Percentiles rank a stretch among this genome's conserved stretches.
These are phyloP conservation scores for Orychophragmus violaceus DNA, from an alignment of 345 rosid genomes.

Conservation along the genomic window DNA sequence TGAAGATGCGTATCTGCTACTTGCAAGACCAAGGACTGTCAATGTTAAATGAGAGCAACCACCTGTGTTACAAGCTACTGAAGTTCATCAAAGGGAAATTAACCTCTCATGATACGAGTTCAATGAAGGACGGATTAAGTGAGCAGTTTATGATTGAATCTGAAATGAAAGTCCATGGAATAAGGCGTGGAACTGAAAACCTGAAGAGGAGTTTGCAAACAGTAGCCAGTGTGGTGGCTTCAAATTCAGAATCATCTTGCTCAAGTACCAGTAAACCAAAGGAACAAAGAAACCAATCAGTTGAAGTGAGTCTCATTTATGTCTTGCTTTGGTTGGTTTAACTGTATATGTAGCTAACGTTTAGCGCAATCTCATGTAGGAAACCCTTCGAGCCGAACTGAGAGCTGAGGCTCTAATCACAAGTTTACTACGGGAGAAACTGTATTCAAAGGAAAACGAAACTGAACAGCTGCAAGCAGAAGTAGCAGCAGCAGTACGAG, in stretches of 20 bases:
- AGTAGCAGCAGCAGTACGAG: slow-evolving; percentile 72
- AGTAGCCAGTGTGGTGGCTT: slow-evolving; percentile 38
- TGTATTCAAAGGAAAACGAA: slow-evolving; percentile 77
- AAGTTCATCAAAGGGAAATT: slow-evolving; percentile 53
- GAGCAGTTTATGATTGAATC: slow-evolving; percentile 66
- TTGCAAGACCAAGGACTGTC: slow-evolving; percentile 80
- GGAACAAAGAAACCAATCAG: slow-evolving; percentile 38
- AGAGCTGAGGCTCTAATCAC: slow-evolving; percentile 73
- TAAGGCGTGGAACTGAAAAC: slow-evolving; percentile 66
- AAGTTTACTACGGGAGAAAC: slow-evolving; percentile 71
- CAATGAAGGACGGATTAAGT: too few relatives aligned
- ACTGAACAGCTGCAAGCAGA: slow-evolving; percentile 83
- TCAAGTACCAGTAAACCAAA: slow-evolving; percentile 19
- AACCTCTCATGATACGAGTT: slow-evolving; percentile 33
- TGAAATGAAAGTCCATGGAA: slow-evolving; percentile 64
- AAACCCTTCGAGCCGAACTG: slow-evolving; percentile 48
- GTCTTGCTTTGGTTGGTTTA: too few relatives aligned
- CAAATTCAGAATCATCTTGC: slow-evolving; percentile 29
- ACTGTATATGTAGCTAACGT: too few relatives aligned
- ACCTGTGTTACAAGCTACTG: slow-evolving; percentile 56
- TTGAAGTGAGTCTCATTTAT: slow-evolving; percentile 66
- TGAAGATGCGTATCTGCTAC: slow-evolving; percentile 48
- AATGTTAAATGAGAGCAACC: slow-evolving; percentile 55
- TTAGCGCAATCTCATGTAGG: slow-evolving; percentile 39
- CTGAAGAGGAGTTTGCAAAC: slow-evolving; percentile 72